Base-by-base conservation (phyloP, 805 yeast genomes). In the Scheffersomyces coipomensis region DNA sequence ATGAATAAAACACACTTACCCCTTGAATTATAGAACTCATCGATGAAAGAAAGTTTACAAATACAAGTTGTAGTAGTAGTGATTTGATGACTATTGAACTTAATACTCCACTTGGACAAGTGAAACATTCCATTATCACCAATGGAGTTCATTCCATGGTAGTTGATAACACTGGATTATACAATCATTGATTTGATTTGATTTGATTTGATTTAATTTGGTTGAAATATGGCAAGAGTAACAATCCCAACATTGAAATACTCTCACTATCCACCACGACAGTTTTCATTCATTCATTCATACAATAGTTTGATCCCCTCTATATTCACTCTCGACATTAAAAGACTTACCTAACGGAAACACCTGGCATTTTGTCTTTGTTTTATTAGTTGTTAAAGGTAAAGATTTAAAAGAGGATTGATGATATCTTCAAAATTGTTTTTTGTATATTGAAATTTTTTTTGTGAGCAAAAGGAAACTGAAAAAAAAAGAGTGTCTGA, bases 321-420 rank as follows among this genome's bases (percentile, higher is more conserved):
- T 9, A 6, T 27, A 7, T 27, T n/a, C 27, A 4, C 6, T 24
- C n/a, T 12, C 6, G 6, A 4, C 13, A 24, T 24, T 24, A n/a
- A 24, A 24, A 24, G 27, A 85, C 95, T 68, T 86, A 87, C 96
- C 91, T 88, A 75, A 88, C 96, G 79, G 96, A 83, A 83, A 84
- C 90, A 87, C 96, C 96, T 82, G 95, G 85, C 96, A 88, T 88
- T 66, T 77, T 80, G 73, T 62, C 64, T 66, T 55, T 58, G 44
- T 42, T 35, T 25, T 39, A 31, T 18, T 38, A 26, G 18, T 41
- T 30, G 37, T 42, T 36, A 40, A 39, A 29, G 44, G 46, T 42
- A 23, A 33, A 44, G 40, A 31, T 30, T 11, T 11, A 37, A 43
- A 35, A 33, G 24, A 11, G 11, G 30, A 5, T 8, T 24, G 5